phyloP scores from a whole-genome alignment of 2,329 filamentous ascomycete genomes.

The Aspergillus texensis region DNA sequence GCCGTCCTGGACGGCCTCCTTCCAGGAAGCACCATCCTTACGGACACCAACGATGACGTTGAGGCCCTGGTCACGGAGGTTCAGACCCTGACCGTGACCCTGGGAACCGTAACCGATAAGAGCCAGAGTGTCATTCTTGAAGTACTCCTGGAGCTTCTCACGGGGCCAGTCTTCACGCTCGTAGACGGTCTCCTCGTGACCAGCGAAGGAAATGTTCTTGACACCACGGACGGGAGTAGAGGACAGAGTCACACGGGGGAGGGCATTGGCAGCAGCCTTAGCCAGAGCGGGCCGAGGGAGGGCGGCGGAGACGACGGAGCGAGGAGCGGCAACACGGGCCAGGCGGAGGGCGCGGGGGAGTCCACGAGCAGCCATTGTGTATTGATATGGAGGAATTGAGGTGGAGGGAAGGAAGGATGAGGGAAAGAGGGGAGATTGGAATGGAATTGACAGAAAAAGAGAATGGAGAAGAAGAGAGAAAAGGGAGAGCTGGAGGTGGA shows the following conservation, averaged over 20 bases:
- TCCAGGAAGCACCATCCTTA: slow-evolving; percentile 98
- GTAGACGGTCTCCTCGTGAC: slow-evolving; percentile 90
- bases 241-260: slow-evolving; percentile 47
- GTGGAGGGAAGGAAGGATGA: slow-evolving; percentile 12
- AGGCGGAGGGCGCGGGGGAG: slow-evolving; percentile 61
- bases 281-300: slow-evolving; percentile 54
- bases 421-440: slow-evolving; percentile 15
- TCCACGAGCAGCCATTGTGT: slow-evolving; percentile 52
- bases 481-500: slow-evolving; percentile 11
- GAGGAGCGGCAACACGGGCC: slow-evolving; percentile 57
- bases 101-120: slow-evolving; percentile 98
- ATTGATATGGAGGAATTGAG: slow-evolving; percentile 16
- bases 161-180: slow-evolving; percentile 98
- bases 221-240: slow-evolving; percentile 68
- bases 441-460: slow-evolving; percentile 12
- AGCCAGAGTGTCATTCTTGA: slow-evolving; percentile 99
- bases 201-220: slow-evolving; percentile 99
- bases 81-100: slow-evolving; percentile 98
- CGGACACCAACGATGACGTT: slow-evolving; percentile 99
- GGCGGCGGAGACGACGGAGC: slow-evolving; percentile 62
- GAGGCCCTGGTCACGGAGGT: slow-evolving; percentile 98
- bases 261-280: slow-evolving; percentile 39
- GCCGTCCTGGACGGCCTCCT: slow-evolving; percentile 94
- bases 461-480: slow-evolving; percentile 9
- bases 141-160: slow-evolving; percentile 99